Evolutionary conservation across 768 basidiomycete genomes (phyloP), one percentile per base, ranked within the genome.

Genomic region (Mycena galopus): DNA sequence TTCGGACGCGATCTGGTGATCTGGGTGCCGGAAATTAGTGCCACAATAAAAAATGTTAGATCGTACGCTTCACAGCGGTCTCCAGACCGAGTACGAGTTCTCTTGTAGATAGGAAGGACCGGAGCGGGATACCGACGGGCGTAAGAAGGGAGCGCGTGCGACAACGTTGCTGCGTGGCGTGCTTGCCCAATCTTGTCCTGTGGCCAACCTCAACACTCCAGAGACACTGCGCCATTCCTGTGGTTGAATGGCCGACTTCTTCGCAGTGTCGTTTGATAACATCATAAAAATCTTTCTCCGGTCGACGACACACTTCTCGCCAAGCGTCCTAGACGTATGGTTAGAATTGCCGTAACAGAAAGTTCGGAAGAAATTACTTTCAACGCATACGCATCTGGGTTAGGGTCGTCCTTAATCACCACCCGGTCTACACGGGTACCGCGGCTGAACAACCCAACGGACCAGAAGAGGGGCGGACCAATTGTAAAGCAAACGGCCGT

Each of bases 391-490:
- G 66, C n/a, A 16, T 30, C 9, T 0, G 53, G 65, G 14, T 21
- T 1, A 1, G 29, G 14, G 17, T 73, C 73, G 7, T 73, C 65
- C 21, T 57, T 30, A 10, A 73, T 21, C 9, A 73, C 35, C 32
- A 73, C 73, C 16, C 71, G 65, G 42, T 62, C 33, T 9, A 72
- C 71, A 17, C 21, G 51, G 32, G 71, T 72, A 30, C 65, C 71
- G 35, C 65, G 71, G 33, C 71, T 42, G 65, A 65, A 71, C n/a
- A 71, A 21, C 21, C 58, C 70, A 23, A 60, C 64, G 16, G 56
- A 47, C 2, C 4, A 11, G 9, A 39, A 47, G 1, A 70, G n/a
- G 33, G 17, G 3, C 11, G 9, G 19, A 25, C 69, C 69, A 37
- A 71, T 47, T 2, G 69, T 65, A 16, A 71, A 71, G 53, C 69